Conservation (phyloP, 2,329 filamentous ascomycete genomes). For the Colletotrichum tropicale region DNA sequence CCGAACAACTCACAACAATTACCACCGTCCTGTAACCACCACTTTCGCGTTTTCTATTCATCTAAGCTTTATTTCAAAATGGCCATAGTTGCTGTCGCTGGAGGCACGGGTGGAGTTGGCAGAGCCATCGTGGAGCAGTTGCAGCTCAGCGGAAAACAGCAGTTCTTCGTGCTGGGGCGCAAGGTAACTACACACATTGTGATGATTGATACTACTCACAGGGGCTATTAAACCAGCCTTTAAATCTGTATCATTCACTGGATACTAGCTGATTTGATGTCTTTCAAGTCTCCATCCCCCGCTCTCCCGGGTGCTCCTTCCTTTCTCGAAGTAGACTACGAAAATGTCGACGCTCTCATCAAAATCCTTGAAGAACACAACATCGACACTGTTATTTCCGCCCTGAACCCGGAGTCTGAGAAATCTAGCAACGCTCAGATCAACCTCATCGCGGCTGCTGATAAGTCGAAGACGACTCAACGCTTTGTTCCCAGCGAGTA, state of each 20-base stretch:
- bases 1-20: neutral
- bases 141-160: constrained; percentile 30
- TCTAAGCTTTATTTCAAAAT: neutral
- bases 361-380: constrained; percentile 37
- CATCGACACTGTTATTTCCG: constrained; percentile 48
- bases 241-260: fast-evolving
- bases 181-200: neutral
- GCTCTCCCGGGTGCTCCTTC: constrained; percentile 21
- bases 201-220: neutral
- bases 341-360: constrained; percentile 21
- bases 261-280: neutral
- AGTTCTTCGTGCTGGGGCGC: constrained; percentile 39
- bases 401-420: constrained; percentile 32
- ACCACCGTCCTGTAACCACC: neutral
- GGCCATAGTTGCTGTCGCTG: constrained; percentile 46
- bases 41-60: neutral
- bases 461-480: constrained; percentile 36
- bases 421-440: constrained; percentile 31
- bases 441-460: constrained; percentile 47
- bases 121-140: constrained; percentile 50
- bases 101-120: constrained; percentile 48
- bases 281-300: neutral
- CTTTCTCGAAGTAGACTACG: constrained; percentile 30
- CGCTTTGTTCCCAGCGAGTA: constrained; percentile 49
- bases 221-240: neutral